Base-by-base conservation (phyloP, 1,139 yeast genomes). In the Yueomyces sp. region DNA sequence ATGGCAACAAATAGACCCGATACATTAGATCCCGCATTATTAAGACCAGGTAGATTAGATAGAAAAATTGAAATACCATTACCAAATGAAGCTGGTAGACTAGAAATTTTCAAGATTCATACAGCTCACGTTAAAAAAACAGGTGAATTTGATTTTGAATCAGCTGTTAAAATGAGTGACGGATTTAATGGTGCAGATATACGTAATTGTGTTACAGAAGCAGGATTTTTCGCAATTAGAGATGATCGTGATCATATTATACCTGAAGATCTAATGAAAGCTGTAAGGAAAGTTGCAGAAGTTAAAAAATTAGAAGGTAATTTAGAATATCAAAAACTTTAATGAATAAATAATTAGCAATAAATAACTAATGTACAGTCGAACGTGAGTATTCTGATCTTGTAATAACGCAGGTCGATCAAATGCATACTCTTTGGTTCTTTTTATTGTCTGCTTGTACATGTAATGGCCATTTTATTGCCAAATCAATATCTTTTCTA, bases 1-100 rank as follows among this genome's bases (percentile, higher is more conserved):
- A 93, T 93, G 98, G 99, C 99, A 35, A 93, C 99, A 28, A 93
- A 93, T 65, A 78, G 99, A 67, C 98, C 98, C 9, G 98, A 93
- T 63, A 91, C 98, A 8, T 73, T 93, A 52, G 99, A 93, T 64
- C 99, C 99, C n/a, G 99, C 99, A 3, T 72, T 93, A 55, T 73
- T 93, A 54, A 84, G 99, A 70, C 97, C 98, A 3, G 99, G 99
- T 53, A 81, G 99, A 69, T 77, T 93, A 60, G 99, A 93, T 65
- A 76, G 98, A 62, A 93, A 93, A 66, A 86, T 93, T 56, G 99
- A 93, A 67, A 91, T 93, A 52, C 86, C 94, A 33, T 71, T 93
- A 59, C 98, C 99, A 29, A 93, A 93, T 62, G 99, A 93, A 67
- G 93, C 84, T 37, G 98, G 98, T 38, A 77, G 98, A 56, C 69